Conservation (phyloP, 2,329 filamentous ascomycete species). For the Hypoxylon sp. region DNA sequence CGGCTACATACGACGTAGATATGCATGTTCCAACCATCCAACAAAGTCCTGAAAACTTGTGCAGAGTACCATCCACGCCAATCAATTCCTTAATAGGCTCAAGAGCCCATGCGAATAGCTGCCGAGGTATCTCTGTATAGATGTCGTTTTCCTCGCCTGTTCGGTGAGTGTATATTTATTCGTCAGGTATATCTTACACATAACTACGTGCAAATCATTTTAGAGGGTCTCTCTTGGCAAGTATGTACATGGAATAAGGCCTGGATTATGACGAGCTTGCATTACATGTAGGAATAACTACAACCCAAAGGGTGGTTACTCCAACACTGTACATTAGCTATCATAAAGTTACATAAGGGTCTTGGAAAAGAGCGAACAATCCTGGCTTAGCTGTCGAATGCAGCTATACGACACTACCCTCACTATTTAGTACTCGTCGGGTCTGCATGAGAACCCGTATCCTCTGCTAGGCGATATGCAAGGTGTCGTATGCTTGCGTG, state of each 20-base stretch:
- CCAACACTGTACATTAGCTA: conserved; percentile 7
- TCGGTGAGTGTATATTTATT: conserved; percentile 31
- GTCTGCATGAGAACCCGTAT: conserved; percentile 47
- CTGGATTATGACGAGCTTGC: not conserved
- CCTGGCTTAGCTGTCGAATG: conserved; percentile 33
- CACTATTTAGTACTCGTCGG: conserved; percentile 33
- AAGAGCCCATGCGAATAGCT: conserved; percentile 30
- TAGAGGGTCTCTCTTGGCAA: conserved; percentile 4
- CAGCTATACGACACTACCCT: conserved; percentile 28
- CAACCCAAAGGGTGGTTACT: not conserved
- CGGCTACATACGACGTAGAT: conserved; percentile 42
- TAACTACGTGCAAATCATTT: conserved; percentile 14
- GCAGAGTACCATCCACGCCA: conserved; percentile 41
- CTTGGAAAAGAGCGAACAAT: conserved; percentile 16
- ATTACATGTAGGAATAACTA: conserved; percentile 5
- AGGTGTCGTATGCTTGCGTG: conserved; percentile 49
- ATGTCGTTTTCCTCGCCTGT: conserved; percentile 30
- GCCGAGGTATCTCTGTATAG: conserved; percentile 32
- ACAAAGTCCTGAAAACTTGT: conserved; percentile 42
- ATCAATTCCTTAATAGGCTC: conserved; percentile 37
- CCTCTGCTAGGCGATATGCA: conserved; percentile 48
- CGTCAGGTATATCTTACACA: conserved; percentile 19
- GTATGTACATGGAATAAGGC: conserved; percentile 14
- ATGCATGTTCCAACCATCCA: conserved; percentile 44
- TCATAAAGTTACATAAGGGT: conserved; percentile 25